Base-by-base conservation (phyloP, 2,329 filamentous ascomycete genomes). In the Alternaria arborescens region DNA sequence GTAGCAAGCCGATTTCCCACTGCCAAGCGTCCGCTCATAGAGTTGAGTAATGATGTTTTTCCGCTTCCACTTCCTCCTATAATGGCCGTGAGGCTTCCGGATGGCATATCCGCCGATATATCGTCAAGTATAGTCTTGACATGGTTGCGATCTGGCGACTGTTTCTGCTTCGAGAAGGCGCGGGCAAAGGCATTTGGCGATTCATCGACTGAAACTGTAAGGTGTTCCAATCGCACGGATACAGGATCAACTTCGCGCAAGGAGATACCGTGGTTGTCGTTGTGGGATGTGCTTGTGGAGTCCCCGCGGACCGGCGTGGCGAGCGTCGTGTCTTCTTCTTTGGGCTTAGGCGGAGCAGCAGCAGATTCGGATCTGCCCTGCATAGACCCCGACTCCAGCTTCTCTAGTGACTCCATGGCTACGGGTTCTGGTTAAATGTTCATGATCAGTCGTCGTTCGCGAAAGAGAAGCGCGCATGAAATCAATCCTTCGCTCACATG, bases 51-150 rank as follows among this genome's bases (percentile, higher is more conserved):
- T 2, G 74, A 76, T 3, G 74, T 79, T 56, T 93, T 93, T 0
- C 90, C 90, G 2, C 87, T 90, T 20, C 91, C 90, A 70, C 88
- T 90, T 4, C 90, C 89, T 10, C 91, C 91, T 58, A 93, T 88
- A 54, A 93, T 92, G 8, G 91, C 91, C 0, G 90, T 92, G 41
- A 94, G 77, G 3, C 87, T 89, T 3, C 91, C 89, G 8, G 86
- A 84, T 3, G 83, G 82, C 73, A 93, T 85, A 24, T 87, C 84
- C 2, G 89, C 89, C 64, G 85, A 85, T 46, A 93, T 85, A 30
- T 85, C 84, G 53, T 88, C 81, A 10, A 93, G 79, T 11, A 93
- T 86, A 6, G 74, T 76, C 66, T 84, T 85, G 52, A 75, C 69
- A 71, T 77, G 67, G 48, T 56, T 66, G 36, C 57, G 55, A 38